Base-by-base conservation (phyloP, 345 rosid genomes). In the Durio zibethinus region DNA sequence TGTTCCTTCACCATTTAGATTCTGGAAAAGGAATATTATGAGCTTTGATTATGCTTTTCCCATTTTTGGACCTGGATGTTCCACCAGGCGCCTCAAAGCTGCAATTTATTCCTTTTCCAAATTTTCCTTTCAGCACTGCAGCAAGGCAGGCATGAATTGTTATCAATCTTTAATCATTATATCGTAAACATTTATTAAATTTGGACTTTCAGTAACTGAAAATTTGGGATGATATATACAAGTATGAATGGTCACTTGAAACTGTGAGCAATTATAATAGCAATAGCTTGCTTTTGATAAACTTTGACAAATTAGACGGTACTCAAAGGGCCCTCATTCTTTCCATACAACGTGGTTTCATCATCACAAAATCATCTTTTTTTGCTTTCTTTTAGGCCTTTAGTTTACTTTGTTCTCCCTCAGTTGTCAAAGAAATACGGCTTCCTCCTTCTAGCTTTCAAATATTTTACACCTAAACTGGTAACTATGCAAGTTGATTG, bases 321-420 rank as follows among this genome's bases (percentile, higher is more conserved):
- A 18, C 4, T 72, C 23, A 71, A 52, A 52, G 16, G 25, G 62
- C 29, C 75, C 10, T 53, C 10, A 29, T 48, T 48, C 74, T 74
- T 48, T 69, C 38, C 74, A 50, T 2, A 48, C 35, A 73, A 67
- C 56, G 75, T 70, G 83, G 71, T 77, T 74, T 80, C 76, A 80
- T 83, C 79, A 70, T 80, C 71, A 60, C 54, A 77, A 83, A 83
- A 80, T 71, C 77, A 63, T 63, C 70, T 77, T 73, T 10, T 71
- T 72, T n/a, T n/a, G n/a, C n/a, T n/a, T n/a, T 72, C 8, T 20
- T 15, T 23, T 54, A 8, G n/a, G 18, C 36, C 25, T 64, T 33
- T 42, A 0, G 4, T 73, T 76, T 48, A 11, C 42, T 47, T 59
- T 12, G 29, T 12, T n/a, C 4, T 14, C 16, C 14, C 9, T 4